Evolutionary conservation across 768 basidiomycete species (phyloP).

Genomic region (Boletellus sp.): DNA sequence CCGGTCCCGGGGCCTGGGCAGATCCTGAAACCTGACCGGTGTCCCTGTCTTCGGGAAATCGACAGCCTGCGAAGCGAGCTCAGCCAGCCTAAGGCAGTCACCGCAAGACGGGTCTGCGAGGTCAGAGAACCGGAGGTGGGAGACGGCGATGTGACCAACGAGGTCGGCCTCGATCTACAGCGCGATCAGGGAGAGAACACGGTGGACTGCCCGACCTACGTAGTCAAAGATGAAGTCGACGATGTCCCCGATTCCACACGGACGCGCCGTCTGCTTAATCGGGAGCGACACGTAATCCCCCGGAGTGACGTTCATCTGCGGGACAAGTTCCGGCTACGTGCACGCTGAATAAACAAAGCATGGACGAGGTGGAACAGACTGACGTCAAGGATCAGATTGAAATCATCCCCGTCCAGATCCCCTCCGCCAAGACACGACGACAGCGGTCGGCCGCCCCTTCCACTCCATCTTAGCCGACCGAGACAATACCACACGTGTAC

Average conservation of each 20-base stretch:
- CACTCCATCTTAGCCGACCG: constrained; percentile 4
- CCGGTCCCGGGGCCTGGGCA: constrained; percentile 30
- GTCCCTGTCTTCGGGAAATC: constrained; percentile 47
- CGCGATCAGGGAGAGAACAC: background rate
- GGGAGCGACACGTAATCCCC: constrained; percentile 39
- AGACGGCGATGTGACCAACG: constrained; percentile 39
- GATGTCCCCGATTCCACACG: constrained; percentile 42
- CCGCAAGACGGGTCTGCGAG: constrained; percentile 30
- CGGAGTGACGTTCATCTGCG: constrained; percentile 21
- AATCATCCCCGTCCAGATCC: constrained; percentile 52
- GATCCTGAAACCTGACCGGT: constrained; percentile 33
- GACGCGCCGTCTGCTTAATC: constrained; percentile 28
- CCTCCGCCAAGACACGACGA: constrained; percentile 51
- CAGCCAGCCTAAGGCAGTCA: constrained; percentile 41
- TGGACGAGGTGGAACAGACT: constrained; percentile 8
- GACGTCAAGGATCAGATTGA: constrained; percentile 46
- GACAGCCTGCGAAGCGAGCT: constrained; percentile 45
- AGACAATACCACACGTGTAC: background rate
- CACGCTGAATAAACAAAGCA: constrained; percentile 8
- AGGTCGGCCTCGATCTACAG: constrained; percentile 37
- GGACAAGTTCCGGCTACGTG: constrained; percentile 31
- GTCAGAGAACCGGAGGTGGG: constrained; percentile 45
- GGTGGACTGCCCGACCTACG: constrained; percentile 26
- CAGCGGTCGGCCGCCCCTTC: constrained; percentile 41
- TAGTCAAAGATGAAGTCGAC: constrained; percentile 48